A percentile compares a stretch with the other conserved stretches of the same genome.
phyloP scores from a whole-genome alignment of 1,284 basidiomycete species.

The Irpex rosettiformis region DNA sequence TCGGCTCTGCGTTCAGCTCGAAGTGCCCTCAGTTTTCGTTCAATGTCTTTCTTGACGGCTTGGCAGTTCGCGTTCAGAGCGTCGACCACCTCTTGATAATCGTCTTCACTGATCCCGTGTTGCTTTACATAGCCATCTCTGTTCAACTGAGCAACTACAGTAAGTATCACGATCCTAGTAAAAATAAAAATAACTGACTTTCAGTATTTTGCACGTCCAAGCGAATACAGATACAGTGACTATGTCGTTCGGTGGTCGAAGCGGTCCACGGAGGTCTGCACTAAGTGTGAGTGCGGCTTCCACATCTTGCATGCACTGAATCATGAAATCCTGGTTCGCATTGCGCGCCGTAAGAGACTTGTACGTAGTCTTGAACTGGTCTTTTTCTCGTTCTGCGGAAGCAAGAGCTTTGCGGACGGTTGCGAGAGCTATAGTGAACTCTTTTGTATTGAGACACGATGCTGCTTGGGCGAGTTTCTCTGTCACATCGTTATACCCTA shows the following conservation, averaged over 20 bases:
- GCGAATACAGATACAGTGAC: slow-evolving; percentile 23
- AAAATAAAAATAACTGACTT: slow-evolving; percentile 9
- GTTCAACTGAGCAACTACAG: slow-evolving; percentile 8
- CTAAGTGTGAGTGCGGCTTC: slow-evolving; percentile 21
- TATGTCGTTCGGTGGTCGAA: slow-evolving; percentile 17
- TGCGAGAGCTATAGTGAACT: slow-evolving; percentile 27
- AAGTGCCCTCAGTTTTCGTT: not conserved
- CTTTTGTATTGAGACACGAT: slow-evolving; percentile 31
- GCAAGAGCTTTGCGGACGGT: slow-evolving; percentile 27
- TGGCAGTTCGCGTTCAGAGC: not conserved
- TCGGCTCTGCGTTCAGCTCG: not conserved
- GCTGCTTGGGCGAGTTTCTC: slow-evolving; percentile 31
- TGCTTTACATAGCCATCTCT: slow-evolving; percentile 10
- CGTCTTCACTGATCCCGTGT: slow-evolving; percentile 15
- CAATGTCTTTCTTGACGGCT: not conserved
- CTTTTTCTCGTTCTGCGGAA: not conserved
- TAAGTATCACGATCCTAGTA: not conserved
- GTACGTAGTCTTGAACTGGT: slow-evolving; percentile 14
- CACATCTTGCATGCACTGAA: slow-evolving; percentile 20
- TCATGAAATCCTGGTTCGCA: slow-evolving; percentile 17
- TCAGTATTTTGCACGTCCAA: slow-evolving; percentile 21
- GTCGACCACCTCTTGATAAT: slow-evolving; percentile 2
- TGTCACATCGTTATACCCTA: slow-evolving; percentile 30
- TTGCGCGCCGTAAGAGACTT: slow-evolving; percentile 16
- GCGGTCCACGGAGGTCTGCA: slow-evolving; percentile 16